Evolutionary conservation across 306 rosid genomes (phyloP).

Genomic region (Gastrolobium bilobum): DNA sequence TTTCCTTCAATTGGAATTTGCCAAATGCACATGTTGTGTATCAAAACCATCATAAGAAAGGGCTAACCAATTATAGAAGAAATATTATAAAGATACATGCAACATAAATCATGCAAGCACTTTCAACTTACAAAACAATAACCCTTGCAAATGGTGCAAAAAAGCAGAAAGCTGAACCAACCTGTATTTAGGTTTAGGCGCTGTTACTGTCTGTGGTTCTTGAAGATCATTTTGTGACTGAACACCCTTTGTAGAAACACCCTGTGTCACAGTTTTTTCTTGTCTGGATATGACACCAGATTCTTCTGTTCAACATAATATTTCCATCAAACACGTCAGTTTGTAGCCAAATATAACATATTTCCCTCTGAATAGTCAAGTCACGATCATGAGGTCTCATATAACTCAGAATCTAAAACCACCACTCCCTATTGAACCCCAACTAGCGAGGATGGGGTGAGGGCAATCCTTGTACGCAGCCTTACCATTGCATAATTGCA

Average conservation of each 20-base stretch:
- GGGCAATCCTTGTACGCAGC: no score
- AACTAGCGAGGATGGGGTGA: no score
- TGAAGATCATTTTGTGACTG: constrained; percentile 48
- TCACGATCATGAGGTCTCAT: constrained; percentile 1
- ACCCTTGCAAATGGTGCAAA: background rate
- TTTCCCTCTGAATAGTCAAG: constrained; percentile 23
- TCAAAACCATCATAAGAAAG: background rate
- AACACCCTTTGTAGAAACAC: constrained; percentile 39
- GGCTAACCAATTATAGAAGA: constrained; percentile 10
- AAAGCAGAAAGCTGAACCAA: constrained; percentile 41
- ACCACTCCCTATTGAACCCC: no score
- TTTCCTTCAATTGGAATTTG: constrained; percentile 20
- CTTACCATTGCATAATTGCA: no score
- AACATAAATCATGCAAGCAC: background rate
- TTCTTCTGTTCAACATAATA: constrained; percentile 65
- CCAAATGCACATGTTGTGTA: background rate
- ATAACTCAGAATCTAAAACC: background rate
- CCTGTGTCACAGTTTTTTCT: constrained; percentile 42
- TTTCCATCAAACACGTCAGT: constrained; percentile 30
- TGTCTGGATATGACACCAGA: constrained; percentile 40
- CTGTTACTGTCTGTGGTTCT: constrained; percentile 39
- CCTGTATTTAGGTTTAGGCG: constrained; percentile 78
- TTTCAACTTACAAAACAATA: background rate
- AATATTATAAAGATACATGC: background rate
- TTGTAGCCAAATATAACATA: background rate